Conservation (phyloP, 23 red algal species). For the Chondrus crispus region DNA sequence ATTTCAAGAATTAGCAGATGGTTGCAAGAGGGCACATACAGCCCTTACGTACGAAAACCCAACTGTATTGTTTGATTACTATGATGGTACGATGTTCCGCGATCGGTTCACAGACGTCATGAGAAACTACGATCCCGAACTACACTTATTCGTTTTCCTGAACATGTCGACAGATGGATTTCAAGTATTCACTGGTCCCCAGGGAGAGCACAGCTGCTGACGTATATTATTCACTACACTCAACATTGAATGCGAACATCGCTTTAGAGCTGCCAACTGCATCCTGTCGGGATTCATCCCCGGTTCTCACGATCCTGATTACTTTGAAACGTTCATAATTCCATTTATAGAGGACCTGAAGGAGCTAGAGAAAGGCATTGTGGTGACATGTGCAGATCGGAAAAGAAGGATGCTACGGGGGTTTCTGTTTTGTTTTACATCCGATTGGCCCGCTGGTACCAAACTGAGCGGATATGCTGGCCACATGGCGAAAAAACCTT, state of each 20-base stretch:
- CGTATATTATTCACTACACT: background rate
- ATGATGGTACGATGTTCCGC: background rate
- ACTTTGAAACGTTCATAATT: conserved; percentile 1
- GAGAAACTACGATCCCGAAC: background rate
- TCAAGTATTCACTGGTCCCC: background rate
- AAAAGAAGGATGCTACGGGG: background rate
- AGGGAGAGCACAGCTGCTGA: background rate
- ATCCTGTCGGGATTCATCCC: background rate
- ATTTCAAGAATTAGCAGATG: background rate
- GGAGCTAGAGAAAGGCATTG: background rate
- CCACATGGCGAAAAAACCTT: background rate
- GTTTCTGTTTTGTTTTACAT: background rate
- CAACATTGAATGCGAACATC: background rate
- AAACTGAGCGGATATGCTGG: background rate
- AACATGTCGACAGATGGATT: conserved; percentile 9
- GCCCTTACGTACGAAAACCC: too few relatives aligned
- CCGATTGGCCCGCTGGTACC: background rate
- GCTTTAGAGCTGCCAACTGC: background rate
- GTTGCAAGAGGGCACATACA: background rate
- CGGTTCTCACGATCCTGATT: background rate
- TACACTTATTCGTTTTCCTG: background rate
- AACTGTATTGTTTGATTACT: background rate
- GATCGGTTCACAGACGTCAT: background rate
- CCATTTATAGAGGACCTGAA: background rate
- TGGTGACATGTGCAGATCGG: background rate